A percentile compares a stretch with the other conserved stretches of the same genome.
phyloP scores from a whole-genome alignment of 2,329 filamentous ascomycete genomes.

The Ophiostoma populinum region DNA sequence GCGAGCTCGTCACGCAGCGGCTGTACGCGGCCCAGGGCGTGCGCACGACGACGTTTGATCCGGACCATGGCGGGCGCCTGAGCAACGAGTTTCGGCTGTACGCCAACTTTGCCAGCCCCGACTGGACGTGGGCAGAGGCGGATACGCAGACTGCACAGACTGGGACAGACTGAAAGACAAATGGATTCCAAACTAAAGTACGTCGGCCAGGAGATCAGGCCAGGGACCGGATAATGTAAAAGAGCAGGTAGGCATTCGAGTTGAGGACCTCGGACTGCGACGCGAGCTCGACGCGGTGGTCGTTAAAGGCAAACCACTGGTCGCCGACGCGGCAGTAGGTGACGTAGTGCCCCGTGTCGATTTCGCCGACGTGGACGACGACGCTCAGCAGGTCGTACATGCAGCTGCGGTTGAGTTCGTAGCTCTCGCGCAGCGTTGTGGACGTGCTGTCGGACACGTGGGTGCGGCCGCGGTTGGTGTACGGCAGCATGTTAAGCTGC shows the following conservation, averaged over 20 bases:
- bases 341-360: constrained; percentile 83
- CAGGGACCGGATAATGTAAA: constrained; percentile 58
- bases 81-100: constrained; percentile 73
- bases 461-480: constrained; percentile 40
- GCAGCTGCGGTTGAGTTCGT: constrained; percentile 45
- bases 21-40: constrained; percentile 50
- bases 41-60: constrained; percentile 49
- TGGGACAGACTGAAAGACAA: not conserved
- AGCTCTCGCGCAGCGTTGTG: constrained; percentile 29
- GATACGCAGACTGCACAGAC: not conserved
- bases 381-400: constrained; percentile 80
- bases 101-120: constrained; percentile 53
- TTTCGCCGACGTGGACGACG: constrained; percentile 82
- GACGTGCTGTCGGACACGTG: constrained; percentile 4
- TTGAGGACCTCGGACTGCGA: constrained; percentile 69
- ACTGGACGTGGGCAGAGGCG: constrained; percentile 24
- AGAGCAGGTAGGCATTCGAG: constrained; percentile 78
- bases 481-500: constrained; percentile 77
- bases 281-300: constrained; percentile 77
- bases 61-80: constrained; percentile 51
- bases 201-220: constrained; percentile 22
- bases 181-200: not conserved
- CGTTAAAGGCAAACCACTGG: constrained; percentile 93
- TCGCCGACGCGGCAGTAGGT: constrained; percentile 74
- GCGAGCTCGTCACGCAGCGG: constrained; percentile 36